Base-by-base conservation (phyloP, 129 eudicot genomes). In the Logfia minima region DNA sequence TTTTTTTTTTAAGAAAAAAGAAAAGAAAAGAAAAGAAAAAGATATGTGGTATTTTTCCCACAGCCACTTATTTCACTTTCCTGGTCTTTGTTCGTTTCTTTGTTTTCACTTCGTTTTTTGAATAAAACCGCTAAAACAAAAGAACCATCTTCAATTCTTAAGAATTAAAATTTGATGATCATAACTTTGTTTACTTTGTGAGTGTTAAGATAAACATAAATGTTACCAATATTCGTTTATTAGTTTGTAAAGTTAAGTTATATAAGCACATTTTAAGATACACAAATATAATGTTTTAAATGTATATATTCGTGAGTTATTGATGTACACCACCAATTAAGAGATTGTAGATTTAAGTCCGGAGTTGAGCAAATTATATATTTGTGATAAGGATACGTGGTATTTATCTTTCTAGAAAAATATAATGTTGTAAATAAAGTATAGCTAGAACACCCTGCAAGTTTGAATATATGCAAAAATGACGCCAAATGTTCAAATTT, bases 391-490 rank as follows among this genome's bases (percentile, higher is more conserved):
- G 26, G 26, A 1, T 24, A 24, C 26, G 0, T 24, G 1, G 0
- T 24, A 24, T 24, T 24, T 24, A 1, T 24, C 1, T 24, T 24
- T 24, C 26, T 24, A 24, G 26, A 24, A 24, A 24, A 24, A 24
- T 41, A 73, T 14, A 74, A 26, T 35, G 75, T 21, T 77, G 67
- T 77, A 58, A n/a, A 6, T 19, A 77, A 41, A 77, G 68, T 65
- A 72, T 45, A 82, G 31, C 26, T 14, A 14, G 3, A 19, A 72
- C 43, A 55, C 74, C 70, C 75, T 34, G 16, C 60, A 63, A 66
- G 45, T 74, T 74, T 77, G 66, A 82, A 66, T 67, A 37, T 68
- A 72, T 66, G 24, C 78, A 80, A 70, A 82, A 68, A 72, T 45
- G 60, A 58, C 80, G 73, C 74, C 61, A 55, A 68, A 68, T 66